Evolutionary conservation across 495 filamentous ascomycete genomes (phyloP).

Genomic region (Echria macrotheca): DNA sequence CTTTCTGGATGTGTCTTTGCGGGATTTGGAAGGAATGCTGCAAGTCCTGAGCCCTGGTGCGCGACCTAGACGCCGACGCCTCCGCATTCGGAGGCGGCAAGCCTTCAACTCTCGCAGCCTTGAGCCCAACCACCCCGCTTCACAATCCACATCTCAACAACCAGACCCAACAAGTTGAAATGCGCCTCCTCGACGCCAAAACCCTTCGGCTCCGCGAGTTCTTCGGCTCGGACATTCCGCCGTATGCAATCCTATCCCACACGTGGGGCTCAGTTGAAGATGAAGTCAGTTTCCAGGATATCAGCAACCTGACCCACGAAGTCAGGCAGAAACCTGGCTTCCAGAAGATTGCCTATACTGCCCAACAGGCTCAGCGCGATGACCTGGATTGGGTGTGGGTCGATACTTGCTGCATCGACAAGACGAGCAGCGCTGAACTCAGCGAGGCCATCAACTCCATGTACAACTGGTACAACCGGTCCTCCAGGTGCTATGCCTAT

Average conservation of each 20-base stretch:
- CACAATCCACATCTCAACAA: too few species aligned
- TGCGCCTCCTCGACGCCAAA: constrained; percentile 10
- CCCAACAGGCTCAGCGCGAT: not conserved
- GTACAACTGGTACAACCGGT: not conserved
- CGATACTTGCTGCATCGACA: not conserved
- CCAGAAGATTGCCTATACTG: not conserved
- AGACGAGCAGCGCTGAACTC: too few species aligned
- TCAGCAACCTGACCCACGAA: not conserved
- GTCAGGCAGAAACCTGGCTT: not conserved
- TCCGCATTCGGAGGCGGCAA: too few species aligned
- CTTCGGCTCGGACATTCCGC: not conserved
- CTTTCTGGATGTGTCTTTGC: too few species aligned
- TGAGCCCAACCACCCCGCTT: too few species aligned
- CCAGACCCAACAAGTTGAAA: too few species aligned
- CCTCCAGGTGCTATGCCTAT: not conserved
- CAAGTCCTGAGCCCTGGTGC: too few species aligned
- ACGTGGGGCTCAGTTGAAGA: not conserved
- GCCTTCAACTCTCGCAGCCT: too few species aligned
- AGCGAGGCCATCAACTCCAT: too few species aligned
- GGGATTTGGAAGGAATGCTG: too few species aligned
- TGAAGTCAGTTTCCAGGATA: not conserved
- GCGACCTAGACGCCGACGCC: too few species aligned
- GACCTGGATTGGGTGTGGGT: not conserved
- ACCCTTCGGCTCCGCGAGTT: constrained; percentile 4
- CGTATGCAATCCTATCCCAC: not conserved